phyloP scores from a whole-genome alignment of 192 early-diverging fungal genomes.

The Coemansia sp. region DNA sequence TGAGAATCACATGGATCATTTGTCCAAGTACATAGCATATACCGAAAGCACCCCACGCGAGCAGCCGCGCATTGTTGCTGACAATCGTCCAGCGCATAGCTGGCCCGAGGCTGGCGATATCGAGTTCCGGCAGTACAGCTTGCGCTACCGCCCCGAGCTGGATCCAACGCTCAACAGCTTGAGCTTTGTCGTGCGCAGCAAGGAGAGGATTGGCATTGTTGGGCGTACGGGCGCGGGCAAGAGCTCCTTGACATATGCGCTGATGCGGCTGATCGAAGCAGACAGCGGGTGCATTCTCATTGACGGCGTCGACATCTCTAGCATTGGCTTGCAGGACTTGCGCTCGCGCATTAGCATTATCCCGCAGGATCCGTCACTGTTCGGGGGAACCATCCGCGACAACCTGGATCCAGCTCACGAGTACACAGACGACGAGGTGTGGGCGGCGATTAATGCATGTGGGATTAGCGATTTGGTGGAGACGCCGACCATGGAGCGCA shows the following conservation, averaged over 20 bases:
- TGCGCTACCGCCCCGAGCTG: slow-evolving; percentile 6
- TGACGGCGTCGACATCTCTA: no score
- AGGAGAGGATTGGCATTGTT: slow-evolving; percentile 87
- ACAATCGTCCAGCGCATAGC: slow-evolving; percentile 48
- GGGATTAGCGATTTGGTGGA: no score
- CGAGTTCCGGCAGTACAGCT: slow-evolving; percentile 36
- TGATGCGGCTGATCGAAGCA: slow-evolving; percentile 79
- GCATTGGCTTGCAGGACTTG: no score
- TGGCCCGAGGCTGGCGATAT: slow-evolving; percentile 76
- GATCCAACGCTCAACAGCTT: slow-evolving; percentile 40
- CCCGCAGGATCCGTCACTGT: no score
- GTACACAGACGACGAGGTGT: no score
- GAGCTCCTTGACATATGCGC: slow-evolving; percentile 67
- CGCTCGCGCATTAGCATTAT: no score
- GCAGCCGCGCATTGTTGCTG: slow-evolving; percentile 61
- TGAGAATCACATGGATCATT: background rate
- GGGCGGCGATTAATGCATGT: no score
- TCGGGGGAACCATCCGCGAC: no score
- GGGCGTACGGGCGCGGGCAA: slow-evolving; percentile 88
- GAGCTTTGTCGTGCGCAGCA: slow-evolving; percentile 56
- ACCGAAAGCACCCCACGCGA: slow-evolving; percentile 45
- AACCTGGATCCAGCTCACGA: no score
- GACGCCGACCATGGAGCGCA: no score
- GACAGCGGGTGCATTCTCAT: slow-evolving; percentile 56
- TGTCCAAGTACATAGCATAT: background rate